Base-by-base conservation (phyloP, 192 early-diverging fungal species). In the Podila epicladia region DNA sequence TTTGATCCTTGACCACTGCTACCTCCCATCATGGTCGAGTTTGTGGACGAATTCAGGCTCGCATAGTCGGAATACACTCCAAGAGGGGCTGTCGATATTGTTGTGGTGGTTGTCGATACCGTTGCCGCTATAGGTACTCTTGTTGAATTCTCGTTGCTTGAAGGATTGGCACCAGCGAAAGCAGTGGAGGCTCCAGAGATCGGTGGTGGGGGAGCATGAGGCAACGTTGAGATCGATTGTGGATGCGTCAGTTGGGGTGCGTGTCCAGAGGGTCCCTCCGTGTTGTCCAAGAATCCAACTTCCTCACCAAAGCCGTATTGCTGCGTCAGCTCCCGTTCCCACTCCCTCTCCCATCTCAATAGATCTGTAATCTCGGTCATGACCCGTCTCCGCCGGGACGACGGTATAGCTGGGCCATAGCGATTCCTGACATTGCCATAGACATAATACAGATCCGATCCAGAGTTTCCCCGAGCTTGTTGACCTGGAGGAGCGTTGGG, bases 311-410 rank as follows among this genome's bases (percentile, higher is more conserved):
- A 65, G 6, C 69, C 48, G 28, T 62, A 35, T 13, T 72, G 67
- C 24, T 64, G 69, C 28, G 58, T 65, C 26, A 72, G 31, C 8
- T 72, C 76, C 28, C 70, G 45, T 32, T 72, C 76, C 76, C 76
- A 79, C 4, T 79, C 70, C 26, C 65, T 69, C 65, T 79, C 76
- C n/a, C 69, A 26, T 37, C 76, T 11, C 61, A 79, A 8, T 13
- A 79, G 53, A 58, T 72, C 69, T 6, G 65, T 20, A 65, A 79
- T 72, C 50, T 79, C 76, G 7, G 76, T 72, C 69, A 79, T 64
- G 19, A 79, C 65, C 9, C 76, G 64, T 15, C 70, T 64, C 0
- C 70, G 58, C 31, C 76, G 38, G 17, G 29, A 19, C 24, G 24
- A 55, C 9, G 64, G 13, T 12, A 55, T 38, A 5, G 67, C 76